A percentile compares a stretch with the other conserved stretches of the same genome.
These are phyloP conservation scores for Pelargonium fulgidum DNA, from an alignment of 441 rosid species.

Conservation along the genomic window DNA sequence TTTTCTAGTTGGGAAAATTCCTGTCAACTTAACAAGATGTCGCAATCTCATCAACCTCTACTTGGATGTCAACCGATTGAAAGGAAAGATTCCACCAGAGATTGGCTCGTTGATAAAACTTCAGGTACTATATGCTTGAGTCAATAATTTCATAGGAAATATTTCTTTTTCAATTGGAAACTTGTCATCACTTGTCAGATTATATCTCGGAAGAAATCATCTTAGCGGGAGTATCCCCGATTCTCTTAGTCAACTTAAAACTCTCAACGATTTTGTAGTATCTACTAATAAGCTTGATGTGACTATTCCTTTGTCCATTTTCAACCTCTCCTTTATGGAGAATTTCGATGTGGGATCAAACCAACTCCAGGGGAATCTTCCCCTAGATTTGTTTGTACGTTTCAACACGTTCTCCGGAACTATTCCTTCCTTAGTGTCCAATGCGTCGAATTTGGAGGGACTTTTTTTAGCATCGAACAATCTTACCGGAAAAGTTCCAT, in stretches of 20 bases:
- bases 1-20: conserved; percentile 15
- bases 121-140: not conserved
- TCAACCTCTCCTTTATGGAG: conserved; percentile 20
- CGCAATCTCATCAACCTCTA: not conserved
- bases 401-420: conserved; percentile 20
- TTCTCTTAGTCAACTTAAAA: conserved; percentile 15
- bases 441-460: conserved; percentile 11
- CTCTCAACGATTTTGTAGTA: not conserved
- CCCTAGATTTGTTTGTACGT: conserved; percentile 11
- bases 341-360: not conserved
- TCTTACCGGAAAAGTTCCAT: conserved; percentile 15
- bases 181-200: conserved; percentile 10
- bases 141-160: conserved; percentile 17
- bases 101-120: conserved; percentile 10
- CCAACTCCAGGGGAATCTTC: conserved; percentile 20
- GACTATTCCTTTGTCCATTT: conserved; percentile 23
- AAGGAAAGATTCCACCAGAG: conserved; percentile 7
- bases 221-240: conserved; percentile 21
- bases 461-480: not conserved
- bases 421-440: conserved; percentile 24
- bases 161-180: conserved; percentile 25
- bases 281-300: conserved; percentile 10
- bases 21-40: conserved; percentile 16
- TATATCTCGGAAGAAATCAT: conserved; percentile 2
- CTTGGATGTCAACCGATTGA: not conserved